These are phyloP conservation scores for Tricholoma terreum DNA, from an alignment of 768 basidiomycete species.

Conservation along the genomic window DNA sequence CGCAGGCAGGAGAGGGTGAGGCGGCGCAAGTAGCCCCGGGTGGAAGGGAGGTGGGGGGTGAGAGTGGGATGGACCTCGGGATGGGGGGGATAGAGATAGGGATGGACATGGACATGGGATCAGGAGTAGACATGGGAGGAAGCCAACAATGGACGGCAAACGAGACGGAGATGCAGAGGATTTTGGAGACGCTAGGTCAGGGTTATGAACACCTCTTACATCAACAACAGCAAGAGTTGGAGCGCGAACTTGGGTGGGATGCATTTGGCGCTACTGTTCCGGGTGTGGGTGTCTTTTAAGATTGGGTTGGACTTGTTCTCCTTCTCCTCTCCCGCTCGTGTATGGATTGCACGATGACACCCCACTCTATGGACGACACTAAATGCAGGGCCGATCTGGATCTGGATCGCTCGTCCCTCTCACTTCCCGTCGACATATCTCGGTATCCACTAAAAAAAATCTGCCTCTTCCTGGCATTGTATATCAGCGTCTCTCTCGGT, in stretches of 20 bases:
- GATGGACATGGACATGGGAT: constrained; percentile 7
- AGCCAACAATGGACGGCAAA: background rate
- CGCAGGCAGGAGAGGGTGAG: background rate
- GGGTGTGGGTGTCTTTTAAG: constrained; percentile 15
- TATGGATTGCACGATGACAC: background rate
- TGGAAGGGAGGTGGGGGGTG: background rate
- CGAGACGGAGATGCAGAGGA: constrained; percentile 20
- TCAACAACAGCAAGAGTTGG: constrained; percentile 8
- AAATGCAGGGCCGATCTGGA: background rate
- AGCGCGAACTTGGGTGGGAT: constrained; percentile 14
- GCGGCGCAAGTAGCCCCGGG: constrained; percentile 1
- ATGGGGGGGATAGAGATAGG: constrained; percentile 14
- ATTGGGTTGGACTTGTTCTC: background rate
- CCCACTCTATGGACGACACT: background rate
- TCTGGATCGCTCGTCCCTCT: background rate
- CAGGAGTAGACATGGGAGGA: constrained; percentile 5
- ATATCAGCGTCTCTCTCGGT: background rate
- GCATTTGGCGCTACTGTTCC: background rate
- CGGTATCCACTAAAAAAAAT: background rate
- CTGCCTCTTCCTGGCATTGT: background rate
- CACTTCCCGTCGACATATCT: background rate
- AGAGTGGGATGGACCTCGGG: constrained; percentile 15
- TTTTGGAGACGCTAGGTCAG: constrained; percentile 15
- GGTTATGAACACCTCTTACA: background rate
- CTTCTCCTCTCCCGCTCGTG: background rate